These are phyloP conservation scores for Nemophila menziesii DNA, from an alignment of 257 asterid genomes.

Conservation along the genomic window DNA sequence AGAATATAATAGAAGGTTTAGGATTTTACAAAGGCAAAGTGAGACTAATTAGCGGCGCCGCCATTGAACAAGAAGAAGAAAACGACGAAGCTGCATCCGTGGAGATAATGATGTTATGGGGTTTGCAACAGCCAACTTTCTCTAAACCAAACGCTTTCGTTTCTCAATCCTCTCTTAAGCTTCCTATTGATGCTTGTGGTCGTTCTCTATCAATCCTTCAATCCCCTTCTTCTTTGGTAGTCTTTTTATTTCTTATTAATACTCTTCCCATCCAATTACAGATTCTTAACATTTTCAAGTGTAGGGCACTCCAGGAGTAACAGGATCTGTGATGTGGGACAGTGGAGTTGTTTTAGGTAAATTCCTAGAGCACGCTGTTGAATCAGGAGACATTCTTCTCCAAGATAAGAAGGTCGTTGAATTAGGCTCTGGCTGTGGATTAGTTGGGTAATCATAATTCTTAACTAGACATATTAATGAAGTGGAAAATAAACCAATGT, in stretches of 20 bases:
- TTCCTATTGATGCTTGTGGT: slow-evolving; percentile 73
- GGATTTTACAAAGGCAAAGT: slow-evolving; percentile 54
- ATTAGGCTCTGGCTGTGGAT: slow-evolving; percentile 94
- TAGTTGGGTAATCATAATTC: slow-evolving; percentile 58
- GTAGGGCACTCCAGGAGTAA: slow-evolving; percentile 85
- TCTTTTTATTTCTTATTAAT: neutral
- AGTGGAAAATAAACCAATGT: neutral
- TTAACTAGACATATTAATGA: neutral
- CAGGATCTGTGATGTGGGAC: slow-evolving; percentile 97
- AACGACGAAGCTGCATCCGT: slow-evolving; percentile 24
- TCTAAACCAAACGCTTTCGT: slow-evolving; percentile 69
- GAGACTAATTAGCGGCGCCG: slow-evolving; percentile 27
- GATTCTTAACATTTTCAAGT: slow-evolving; percentile 4
- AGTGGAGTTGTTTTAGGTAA: slow-evolving; percentile 84
- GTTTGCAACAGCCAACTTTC: slow-evolving; percentile 71
- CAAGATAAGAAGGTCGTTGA: slow-evolving; percentile 74
- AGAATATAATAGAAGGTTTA: slow-evolving; percentile 27
- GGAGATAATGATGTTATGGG: slow-evolving; percentile 84
- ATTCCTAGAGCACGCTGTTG: slow-evolving; percentile 78
- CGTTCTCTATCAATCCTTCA: slow-evolving; percentile 65
- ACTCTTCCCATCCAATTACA: neutral
- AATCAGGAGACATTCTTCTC: slow-evolving; percentile 41
- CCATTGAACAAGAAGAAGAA: slow-evolving; percentile 8
- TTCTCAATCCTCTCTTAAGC: slow-evolving; percentile 57
- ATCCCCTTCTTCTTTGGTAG: slow-evolving; percentile 82